Evolutionary conservation across 2,329 filamentous ascomycete species (phyloP).

Genomic region (Aspergillus awamori): DNA sequence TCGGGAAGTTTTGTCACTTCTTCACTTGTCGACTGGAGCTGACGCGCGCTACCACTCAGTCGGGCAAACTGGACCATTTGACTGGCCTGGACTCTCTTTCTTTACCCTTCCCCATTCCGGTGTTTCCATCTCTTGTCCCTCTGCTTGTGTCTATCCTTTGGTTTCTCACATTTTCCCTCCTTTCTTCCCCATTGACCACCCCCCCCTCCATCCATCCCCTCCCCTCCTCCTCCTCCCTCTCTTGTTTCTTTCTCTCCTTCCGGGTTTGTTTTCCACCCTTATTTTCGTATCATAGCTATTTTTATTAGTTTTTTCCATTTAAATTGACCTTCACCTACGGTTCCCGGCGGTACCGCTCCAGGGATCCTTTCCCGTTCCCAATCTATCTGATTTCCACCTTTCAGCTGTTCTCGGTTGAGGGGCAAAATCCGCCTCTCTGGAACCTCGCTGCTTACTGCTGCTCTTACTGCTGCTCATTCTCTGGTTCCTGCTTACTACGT

Average conservation of each 20-base stretch:
- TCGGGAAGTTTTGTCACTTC: neutral
- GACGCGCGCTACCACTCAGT: conserved; percentile 13
- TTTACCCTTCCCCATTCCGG: neutral
- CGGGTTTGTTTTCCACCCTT: neutral
- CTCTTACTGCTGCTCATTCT: neutral
- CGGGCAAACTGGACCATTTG: conserved; percentile 5
- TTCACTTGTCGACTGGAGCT: neutral
- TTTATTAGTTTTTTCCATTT: neutral
- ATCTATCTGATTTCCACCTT: neutral
- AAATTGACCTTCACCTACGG: neutral
- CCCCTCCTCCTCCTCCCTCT: conserved; percentile 2
- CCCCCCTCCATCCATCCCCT: neutral
- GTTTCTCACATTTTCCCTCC: conserved; percentile 1
- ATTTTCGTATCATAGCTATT: neutral
- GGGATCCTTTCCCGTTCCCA: conserved; percentile 2
- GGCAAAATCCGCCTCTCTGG: conserved; percentile 7
- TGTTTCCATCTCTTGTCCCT: neutral
- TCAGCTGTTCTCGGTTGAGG: conserved; percentile 3
- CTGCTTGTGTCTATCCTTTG: neutral
- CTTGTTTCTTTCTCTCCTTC: neutral
- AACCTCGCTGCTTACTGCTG: conserved; percentile 1
- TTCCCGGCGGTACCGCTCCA: neutral
- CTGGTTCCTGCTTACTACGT: conserved; percentile 1
- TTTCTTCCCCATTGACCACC: conserved; percentile 2
- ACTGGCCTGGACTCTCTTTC: conserved; percentile 13